phyloP scores from a whole-genome alignment of 768 basidiomycete species.

The Tricholoma sp. region DNA sequence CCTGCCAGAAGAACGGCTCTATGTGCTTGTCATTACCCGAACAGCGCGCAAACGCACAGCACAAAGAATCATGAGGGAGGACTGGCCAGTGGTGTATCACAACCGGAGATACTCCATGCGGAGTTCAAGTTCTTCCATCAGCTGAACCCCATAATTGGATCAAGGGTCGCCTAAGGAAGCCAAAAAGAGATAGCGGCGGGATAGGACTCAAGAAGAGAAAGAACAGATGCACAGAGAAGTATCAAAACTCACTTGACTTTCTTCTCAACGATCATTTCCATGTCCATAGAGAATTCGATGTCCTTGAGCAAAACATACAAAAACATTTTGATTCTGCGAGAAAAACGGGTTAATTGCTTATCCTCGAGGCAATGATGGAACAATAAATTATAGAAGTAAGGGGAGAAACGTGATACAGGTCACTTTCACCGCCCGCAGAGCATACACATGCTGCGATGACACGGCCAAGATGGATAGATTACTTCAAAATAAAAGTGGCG shows the following conservation, averaged over 20 bases:
- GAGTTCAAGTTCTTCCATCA: background rate
- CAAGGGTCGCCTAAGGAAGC: background rate
- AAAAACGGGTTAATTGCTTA: background rate
- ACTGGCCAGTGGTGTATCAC: background rate
- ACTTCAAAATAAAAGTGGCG: background rate
- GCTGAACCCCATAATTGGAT: background rate
- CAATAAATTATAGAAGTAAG: background rate
- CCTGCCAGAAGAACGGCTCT: background rate
- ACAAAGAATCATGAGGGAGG: background rate
- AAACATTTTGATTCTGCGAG: slow-evolving; percentile 4
- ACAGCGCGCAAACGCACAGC: background rate
- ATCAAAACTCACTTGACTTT: background rate
- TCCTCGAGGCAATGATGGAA: background rate
- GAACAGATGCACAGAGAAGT: slow-evolving; percentile 3
- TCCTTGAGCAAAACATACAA: background rate
- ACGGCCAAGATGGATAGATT: background rate
- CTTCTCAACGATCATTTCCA: background rate
- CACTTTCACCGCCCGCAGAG: background rate
- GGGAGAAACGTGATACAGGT: background rate
- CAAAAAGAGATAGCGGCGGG: slow-evolving; percentile 1
- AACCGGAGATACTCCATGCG: background rate
- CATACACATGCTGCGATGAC: background rate
- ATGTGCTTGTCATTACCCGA: background rate
- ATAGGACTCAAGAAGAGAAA: slow-evolving; percentile 13
- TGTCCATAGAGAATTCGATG: background rate